phyloP scores from a whole-genome alignment of 2,329 filamentous ascomycete species.

The Salinomyces thailandicus region DNA sequence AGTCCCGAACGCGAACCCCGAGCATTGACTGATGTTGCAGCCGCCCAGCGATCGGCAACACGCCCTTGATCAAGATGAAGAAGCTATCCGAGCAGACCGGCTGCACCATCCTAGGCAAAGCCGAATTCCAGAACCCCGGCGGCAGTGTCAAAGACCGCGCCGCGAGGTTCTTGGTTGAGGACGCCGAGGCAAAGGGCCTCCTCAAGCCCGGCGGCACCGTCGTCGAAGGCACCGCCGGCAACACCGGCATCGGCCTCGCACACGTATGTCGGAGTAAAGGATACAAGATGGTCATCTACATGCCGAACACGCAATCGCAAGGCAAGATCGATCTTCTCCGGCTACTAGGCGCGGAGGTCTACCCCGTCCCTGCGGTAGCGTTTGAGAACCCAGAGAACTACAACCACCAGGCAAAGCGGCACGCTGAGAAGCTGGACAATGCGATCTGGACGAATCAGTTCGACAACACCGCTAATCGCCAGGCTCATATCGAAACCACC shows the following conservation, averaged over 20 bases:
- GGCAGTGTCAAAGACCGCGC: slow-evolving; percentile 94
- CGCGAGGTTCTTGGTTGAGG: slow-evolving; percentile 83
- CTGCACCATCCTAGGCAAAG: slow-evolving; percentile 90
- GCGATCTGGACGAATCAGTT: slow-evolving; percentile 99
- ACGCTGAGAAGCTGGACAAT: slow-evolving; percentile 76
- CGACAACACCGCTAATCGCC: slow-evolving; percentile 88
- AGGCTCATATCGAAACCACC: slow-evolving; percentile 92
- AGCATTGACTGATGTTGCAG: slow-evolving; percentile 16
- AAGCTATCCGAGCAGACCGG: slow-evolving; percentile 80
- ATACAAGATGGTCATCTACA: slow-evolving; percentile 96
- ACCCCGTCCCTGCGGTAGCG: slow-evolving; percentile 88
- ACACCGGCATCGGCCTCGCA: slow-evolving; percentile 94
- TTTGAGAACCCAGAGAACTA: slow-evolving; percentile 96
- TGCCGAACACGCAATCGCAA: slow-evolving; percentile 97
- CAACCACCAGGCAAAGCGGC: slow-evolving; percentile 86
- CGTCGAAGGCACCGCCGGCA: slow-evolving; percentile 92
- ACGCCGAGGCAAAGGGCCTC: slow-evolving; percentile 81
- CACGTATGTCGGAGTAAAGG: slow-evolving; percentile 89
- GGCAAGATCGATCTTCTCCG: slow-evolving; percentile 92
- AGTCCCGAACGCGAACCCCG: not conserved
- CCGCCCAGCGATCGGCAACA: slow-evolving; percentile 81
- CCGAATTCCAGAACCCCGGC: slow-evolving; percentile 97
- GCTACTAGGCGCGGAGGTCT: slow-evolving; percentile 85
- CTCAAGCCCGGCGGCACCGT: slow-evolving; percentile 82
- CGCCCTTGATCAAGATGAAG: slow-evolving; percentile 83